Evolutionary conservation across 805 yeast genomes (phyloP), one percentile per base, ranked within the genome.

Genomic region (Ogataea haglerorum): DNA sequence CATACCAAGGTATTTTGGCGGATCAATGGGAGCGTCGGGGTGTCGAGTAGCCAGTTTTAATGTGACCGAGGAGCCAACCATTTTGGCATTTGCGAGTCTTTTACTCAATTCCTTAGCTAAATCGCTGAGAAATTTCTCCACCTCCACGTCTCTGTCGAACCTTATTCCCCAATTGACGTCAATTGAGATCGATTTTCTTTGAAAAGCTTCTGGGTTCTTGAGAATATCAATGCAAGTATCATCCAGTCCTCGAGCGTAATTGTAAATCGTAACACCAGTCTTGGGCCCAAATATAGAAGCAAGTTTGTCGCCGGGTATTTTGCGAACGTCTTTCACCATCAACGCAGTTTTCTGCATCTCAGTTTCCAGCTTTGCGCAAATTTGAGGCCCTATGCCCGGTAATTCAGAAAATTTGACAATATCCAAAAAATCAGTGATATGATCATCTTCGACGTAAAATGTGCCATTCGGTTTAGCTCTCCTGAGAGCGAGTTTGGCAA

Each of bases 101-200:
- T 61, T 46, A 36, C 72, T 64, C 36, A 93, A 54, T 53, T 88
- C 96, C 22, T 63, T 61, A 1, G 83, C 68, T 34, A 89, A 62
- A 14, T 74, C 63, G 25, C 68, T 63, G 8, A 87, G 55, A 53
- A 91, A 93, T 4, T 40, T 49, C 46, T 83, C 90, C 17, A 83
- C 76, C 54, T 91, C 87, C 0, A 61, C 58, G 22, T 73, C 67
- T 1, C 65, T 66, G 23, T 78, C 74, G 48, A 90, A 84, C 34
- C 98, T 58, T 1, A 91, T 85, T 0, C 96, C 98, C 82, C 88
- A 91, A 47, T 88, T 86, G 19, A 91, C 82, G 56, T 91, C 98
- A 4, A 89, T 84, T 0, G 95, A 87, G 0, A 91, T 73, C 1
- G 93, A 76, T 52, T 87, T 88, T 19, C 95, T 69, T 10, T 76